Conservation (phyloP, 148 eudicot genomes). For the Heliosperma pusillum region DNA sequence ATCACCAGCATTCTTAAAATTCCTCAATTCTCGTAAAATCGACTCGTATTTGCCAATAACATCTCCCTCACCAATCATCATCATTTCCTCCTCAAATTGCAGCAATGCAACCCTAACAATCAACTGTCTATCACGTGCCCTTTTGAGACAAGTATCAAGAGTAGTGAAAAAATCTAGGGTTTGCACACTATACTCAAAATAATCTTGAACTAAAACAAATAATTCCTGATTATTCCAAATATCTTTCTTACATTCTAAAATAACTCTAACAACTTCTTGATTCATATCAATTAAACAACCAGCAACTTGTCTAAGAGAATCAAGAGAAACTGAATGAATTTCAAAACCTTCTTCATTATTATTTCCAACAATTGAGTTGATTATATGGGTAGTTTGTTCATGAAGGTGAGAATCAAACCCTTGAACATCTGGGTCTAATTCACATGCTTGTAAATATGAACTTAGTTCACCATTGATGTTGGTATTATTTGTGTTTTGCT, state of each 20-base stretch:
- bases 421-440: constrained; percentile 57
- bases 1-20: constrained; percentile 49
- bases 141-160: constrained; percentile 52
- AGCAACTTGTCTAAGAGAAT: constrained; percentile 56
- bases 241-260: constrained; percentile 56
- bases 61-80: neutral
- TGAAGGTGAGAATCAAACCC: constrained; percentile 58
- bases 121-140: constrained; percentile 53
- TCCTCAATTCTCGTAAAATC: constrained; percentile 54
- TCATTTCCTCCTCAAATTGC: constrained; percentile 49
- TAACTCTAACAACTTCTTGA: constrained; percentile 61
- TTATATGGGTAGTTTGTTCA: constrained; percentile 45
- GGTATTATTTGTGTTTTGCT: constrained; percentile 19
- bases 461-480: constrained; percentile 40
- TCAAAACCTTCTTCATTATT: constrained; percentile 32
- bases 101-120: constrained; percentile 48
- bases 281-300: constrained; percentile 61
- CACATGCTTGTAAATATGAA: constrained; percentile 61
- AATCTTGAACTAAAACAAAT: constrained; percentile 63
- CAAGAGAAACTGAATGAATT: constrained; percentile 50
- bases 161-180: constrained; percentile 59
- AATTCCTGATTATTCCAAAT: constrained; percentile 64
- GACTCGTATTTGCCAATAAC: constrained; percentile 6
- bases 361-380: constrained; percentile 45
- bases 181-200: constrained; percentile 53